Base-by-base conservation (phyloP, 2,329 filamentous ascomycete species). In the Hortaea sp. region DNA sequence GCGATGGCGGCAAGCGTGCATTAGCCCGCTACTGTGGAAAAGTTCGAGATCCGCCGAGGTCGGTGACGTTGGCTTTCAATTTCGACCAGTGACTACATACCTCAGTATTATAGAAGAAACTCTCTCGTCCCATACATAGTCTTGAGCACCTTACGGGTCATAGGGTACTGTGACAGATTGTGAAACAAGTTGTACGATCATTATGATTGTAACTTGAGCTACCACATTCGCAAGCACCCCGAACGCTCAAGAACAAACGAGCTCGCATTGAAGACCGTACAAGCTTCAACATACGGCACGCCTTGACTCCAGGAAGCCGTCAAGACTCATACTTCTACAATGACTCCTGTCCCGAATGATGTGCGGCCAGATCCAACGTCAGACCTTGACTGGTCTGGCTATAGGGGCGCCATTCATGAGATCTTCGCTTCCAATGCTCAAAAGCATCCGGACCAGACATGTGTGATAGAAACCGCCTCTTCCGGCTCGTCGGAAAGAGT, bases 331-430 rank as follows among this genome's bases (percentile, higher is more conserved):
- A 20, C 20, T 20, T 20, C 13, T 7, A 39, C 10, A n/a, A 42
- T 42, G 40, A 28, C 40, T 30, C 29, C 13, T 6, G 9, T 9
- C 7, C 13, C 55, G 6, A 41, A 51, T 35, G 55, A 61, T 39
- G 63, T 65, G 20, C 57, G 63, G 35, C 83, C 82, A 7, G 80
- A 85, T 64, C 82, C 83, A 40, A 83, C 81, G 0, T 67, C 69
- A 43, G 78, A 84, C 65, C 76, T 86, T 43, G 69, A 82, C 57
- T 86, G 82, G 82, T 75, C 74, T 39, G 75, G 74, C 60, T 85
- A 78, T 62, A 64, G 70, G 47, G 80, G 79, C 30, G 72, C 82
- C 10, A 87, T 88, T 56, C 81, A 87, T 57, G 78, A 85, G 47
- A 78, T 81, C 52, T 88, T 88, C 58, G 68, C 70, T 46, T 64